Evolutionary conservation across 2,329 filamentous ascomycete genomes (phyloP), one percentile per base, ranked within the genome.

Genomic region (Epichloe sp.): DNA sequence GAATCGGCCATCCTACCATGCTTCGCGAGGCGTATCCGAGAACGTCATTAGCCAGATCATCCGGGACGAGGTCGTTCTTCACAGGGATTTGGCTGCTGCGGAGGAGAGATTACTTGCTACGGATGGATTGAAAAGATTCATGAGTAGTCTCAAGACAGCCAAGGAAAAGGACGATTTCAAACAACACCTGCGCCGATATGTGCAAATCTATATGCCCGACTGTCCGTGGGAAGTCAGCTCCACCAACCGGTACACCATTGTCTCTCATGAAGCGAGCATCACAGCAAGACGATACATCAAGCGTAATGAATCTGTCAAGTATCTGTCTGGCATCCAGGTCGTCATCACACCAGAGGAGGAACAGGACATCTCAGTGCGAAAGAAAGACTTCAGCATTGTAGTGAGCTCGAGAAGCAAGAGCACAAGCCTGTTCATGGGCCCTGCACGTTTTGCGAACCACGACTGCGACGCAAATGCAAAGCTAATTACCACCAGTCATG

Each of bases 371-470:
- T 85, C 88, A 26, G 68, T 83, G 56, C 84, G 82, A 53, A 86
- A 93, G 63, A 90, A 91, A 62, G 93, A 98, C 64, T 98, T 98
- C 65, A 96, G 90, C 65, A 90, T 98, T 56, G 90, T 98, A 35
- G 86, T 96, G 62, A 95, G 90, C 55, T 91, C 88, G 57, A 79
- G 93, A 53, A 91, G 86, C 68, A 96, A 95, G 69, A 85, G 85
- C 54, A 86, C 90, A 34, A 95, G 88, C 48, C 73, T 98, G 42
- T 97, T 98, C 64, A 83, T 98, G 64, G 93, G 93, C 0, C 94
- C 93, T 7, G 93, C 93, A 36, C 83, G 93, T 48, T 97, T 98
- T 65, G 89, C 93, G 26, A 98, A 98, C 63, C 93, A 98, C 68
- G 93, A 98, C 66, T 98, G 93, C 69, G 79, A 86, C 58, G 88